Percentiles rank a stretch among this genome's conserved stretches.
phyloP scores from a whole-genome alignment of 371 early-diverging fungal species.

The Entomophthora muscae region DNA sequence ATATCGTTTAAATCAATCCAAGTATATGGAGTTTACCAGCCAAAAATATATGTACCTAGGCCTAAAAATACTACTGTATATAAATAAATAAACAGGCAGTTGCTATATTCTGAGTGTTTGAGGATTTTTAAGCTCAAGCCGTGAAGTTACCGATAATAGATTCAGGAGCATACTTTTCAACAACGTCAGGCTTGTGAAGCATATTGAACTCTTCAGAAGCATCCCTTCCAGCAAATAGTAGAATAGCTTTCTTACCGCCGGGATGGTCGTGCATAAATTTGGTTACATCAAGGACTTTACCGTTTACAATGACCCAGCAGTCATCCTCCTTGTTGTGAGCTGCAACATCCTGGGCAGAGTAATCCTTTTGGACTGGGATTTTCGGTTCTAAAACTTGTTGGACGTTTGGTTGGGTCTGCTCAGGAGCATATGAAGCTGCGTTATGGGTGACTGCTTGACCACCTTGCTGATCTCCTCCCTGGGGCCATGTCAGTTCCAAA shows the following conservation, averaged over 20 bases:
- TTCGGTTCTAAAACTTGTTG: neutral
- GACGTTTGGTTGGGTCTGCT: slow-evolving; percentile 18
- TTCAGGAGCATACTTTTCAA: slow-evolving; percentile 71
- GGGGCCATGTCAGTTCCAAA: slow-evolving; percentile 41
- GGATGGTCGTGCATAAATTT: slow-evolving; percentile 78
- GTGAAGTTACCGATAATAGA: slow-evolving; percentile 52
- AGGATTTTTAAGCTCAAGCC: no score
- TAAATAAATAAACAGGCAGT: no score
- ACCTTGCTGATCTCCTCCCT: slow-evolving; percentile 14
- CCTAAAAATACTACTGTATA: no score
- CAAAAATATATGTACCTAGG: no score
- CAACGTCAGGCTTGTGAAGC: slow-evolving; percentile 75
- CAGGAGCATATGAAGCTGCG: slow-evolving; percentile 15
- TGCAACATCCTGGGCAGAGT: slow-evolving; percentile 50
- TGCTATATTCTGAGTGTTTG: no score
- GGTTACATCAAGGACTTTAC: slow-evolving; percentile 83
- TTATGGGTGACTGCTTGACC: slow-evolving; percentile 10
- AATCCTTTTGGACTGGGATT: slow-evolving; percentile 14
- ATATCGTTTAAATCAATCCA: no score
- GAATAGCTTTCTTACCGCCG: slow-evolving; percentile 69
- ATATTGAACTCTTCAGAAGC: slow-evolving; percentile 83
- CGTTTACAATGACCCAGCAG: slow-evolving; percentile 90
- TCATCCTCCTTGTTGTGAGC: slow-evolving; percentile 78
- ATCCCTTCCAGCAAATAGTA: slow-evolving; percentile 69
- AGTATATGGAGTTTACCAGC: no score